Evolutionary conservation across 352 stramenopile genomes (phyloP), one percentile per base, ranked within the genome.

Genomic region (Globisporangium viniferum): DNA sequence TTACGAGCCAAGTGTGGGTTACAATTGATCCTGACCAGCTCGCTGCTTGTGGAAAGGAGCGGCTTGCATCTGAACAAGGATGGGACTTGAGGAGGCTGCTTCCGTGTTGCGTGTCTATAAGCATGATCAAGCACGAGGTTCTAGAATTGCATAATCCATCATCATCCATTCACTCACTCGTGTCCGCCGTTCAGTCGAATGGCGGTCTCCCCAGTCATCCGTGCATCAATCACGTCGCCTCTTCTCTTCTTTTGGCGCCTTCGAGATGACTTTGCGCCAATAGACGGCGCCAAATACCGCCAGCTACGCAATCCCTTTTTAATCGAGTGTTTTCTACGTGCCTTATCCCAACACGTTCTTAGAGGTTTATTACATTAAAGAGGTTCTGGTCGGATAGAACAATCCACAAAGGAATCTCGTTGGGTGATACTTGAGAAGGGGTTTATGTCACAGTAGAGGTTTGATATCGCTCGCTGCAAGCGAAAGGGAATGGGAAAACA

Each of bases 371-470:
- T n/a, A 31, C 10, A 49, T 7, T 49, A 22, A 5, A 12, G 24
- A 12, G 36, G 56, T 14, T 62, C 41, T 49, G 2, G 4, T 33
- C 18, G 22, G 44, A 51, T 10, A 7, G 18, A 51, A n/a, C 9
- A 3, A 2, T 5, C 9, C 4, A 9, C 0, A n/a, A 12, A 59
- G 5, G 53, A 60, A 60, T 44, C 29, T 44, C 29, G 5, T 27
- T 20, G 15, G 54, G 2, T 39, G 58, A 64, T 55, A 14, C 14
- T 33, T n/a, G 14, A 65, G 27, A 29, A 65, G 41, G 57, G 59
- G 59, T n/a, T 54, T 65, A 65, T 56, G 3, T 14, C 2, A 20
- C 15, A 57, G 1, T 14, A 46, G 27, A 57, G 59, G 59, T 22
- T 27, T 61, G 44, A 33, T 14, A 5, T 39, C 27, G 27, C 18